Evolutionary conservation across 306 rosid species (phyloP).

Genomic region (Cucurbita pepo): DNA sequence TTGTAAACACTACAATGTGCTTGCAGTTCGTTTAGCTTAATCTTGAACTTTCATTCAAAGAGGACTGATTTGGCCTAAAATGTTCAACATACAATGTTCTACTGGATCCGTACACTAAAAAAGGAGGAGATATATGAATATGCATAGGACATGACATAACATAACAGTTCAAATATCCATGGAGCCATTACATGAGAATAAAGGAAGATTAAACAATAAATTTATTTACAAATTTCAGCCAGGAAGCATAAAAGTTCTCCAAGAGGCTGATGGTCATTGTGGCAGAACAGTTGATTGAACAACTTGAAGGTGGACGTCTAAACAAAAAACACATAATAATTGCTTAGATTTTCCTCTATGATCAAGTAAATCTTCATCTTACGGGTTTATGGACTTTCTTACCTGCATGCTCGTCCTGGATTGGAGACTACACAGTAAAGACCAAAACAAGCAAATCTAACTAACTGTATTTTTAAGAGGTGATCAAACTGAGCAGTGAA

Average conservation of each 20-base stretch:
- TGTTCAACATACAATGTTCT: not conserved
- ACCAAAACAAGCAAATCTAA: not conserved
- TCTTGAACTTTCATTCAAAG: not conserved
- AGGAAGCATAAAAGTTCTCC: not conserved
- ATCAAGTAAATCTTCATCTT: not conserved
- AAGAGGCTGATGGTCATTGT: not conserved
- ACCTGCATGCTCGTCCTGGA: not conserved
- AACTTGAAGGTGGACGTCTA: not conserved
- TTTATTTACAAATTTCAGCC: not conserved
- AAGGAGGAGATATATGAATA: not conserved
- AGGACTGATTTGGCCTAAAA: too few relatives aligned
- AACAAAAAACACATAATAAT: not conserved
- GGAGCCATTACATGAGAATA: not conserved
- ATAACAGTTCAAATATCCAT: not conserved
- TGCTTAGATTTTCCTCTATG: not conserved
- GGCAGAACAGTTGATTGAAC: not conserved
- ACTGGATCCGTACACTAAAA: not conserved
- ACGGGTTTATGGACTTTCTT: not conserved
- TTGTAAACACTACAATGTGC: not conserved
- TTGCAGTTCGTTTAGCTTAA: not conserved
- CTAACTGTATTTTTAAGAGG: not conserved
- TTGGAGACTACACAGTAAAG: not conserved
- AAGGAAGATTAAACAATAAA: not conserved
- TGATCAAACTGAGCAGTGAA: not conserved
- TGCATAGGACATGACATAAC: not conserved